Conservation (phyloP, 495 filamentous ascomycete species). For the Baudoinia panamericana region DNA sequence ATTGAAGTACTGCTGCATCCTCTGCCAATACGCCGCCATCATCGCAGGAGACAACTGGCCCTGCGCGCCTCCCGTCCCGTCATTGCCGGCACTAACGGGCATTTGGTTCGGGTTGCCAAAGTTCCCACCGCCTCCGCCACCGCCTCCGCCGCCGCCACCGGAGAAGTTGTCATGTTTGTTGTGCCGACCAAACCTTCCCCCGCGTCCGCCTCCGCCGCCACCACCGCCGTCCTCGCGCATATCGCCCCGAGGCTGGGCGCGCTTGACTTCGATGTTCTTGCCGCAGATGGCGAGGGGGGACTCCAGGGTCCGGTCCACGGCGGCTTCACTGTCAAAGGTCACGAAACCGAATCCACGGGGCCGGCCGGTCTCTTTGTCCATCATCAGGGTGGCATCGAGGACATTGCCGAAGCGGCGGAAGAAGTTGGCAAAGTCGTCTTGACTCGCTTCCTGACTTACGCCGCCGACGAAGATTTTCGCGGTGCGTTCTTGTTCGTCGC, state of each 20-base stretch:
- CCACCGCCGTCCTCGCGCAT: conserved; percentile 78
- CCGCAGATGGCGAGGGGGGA: conserved; percentile 79
- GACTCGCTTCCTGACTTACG: conserved; percentile 91
- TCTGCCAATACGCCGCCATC: conserved; percentile 96
- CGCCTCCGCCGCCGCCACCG: conserved; percentile 29
- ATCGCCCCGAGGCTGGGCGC: conserved; percentile 90
- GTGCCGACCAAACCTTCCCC: conserved; percentile 33
- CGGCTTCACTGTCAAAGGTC: conserved; percentile 90
- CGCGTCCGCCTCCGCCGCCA: conserved; percentile 38
- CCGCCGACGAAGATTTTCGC: conserved; percentile 98
- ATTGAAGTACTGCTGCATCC: conserved; percentile 91
- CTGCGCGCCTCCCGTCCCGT: conserved; percentile 17
- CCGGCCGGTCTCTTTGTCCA: conserved; percentile 95
- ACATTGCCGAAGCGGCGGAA: conserved; percentile 94
- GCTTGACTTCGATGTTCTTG: conserved; percentile 96
- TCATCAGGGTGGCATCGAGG: conserved; percentile 96
- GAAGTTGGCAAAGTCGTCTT: conserved; percentile 89
- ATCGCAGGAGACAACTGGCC: conserved; percentile 77
- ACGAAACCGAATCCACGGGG: conserved; percentile 98
- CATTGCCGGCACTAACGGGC: conserved; percentile 30
- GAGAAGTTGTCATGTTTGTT: conserved; percentile 21
- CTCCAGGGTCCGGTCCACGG: conserved; percentile 77
- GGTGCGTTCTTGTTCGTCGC: conserved; percentile 94
- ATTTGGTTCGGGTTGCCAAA: too few species aligned
- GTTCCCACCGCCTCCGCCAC: neutral